Evolutionary conservation across 192 early-diverging fungal genomes (phyloP), one percentile per base, ranked within the genome.

Genomic region (Entomortierella beljakovae): DNA sequence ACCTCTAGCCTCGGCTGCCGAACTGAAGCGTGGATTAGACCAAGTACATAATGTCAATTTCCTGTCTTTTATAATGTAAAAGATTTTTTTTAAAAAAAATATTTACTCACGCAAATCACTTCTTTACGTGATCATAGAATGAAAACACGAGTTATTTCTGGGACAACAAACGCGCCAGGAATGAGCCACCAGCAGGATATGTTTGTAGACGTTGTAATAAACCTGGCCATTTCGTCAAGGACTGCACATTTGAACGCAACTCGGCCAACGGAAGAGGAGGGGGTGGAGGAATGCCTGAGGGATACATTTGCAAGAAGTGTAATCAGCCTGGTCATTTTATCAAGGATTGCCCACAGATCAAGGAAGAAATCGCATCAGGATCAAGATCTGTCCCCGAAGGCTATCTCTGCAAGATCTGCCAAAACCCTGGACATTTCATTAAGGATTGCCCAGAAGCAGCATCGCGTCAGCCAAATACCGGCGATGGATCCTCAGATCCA

Each of bases 371-470:
- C 34, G 65, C 28, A 48, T 46, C 61, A n/a, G 40, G 48, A 34
- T 3, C 48, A 51, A 26, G 33, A 74, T 56, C 13, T 86, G 83
- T 9, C 13, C 92, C 90, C 0, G 68, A 85, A 34, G 76, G 72
- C 46, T 92, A 92, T 46, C 35, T 87, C 1, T 94, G 92, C 59
- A 86, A 83, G 11, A 82, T 82, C 35, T 94, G 92, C 61, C 81
- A 80, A 22, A 65, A 86, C 34, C 87, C 88, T 11, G 93, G 92
- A 0, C 93, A 94, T 67, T 85, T 77, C 76, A 82, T 90, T 61
- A 66, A 75, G 57, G 87, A 93, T 40, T 94, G 92, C 40, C 89
- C 90, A 16, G 62, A 81, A 52, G 50, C 18, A 46, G 56, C 43
- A 29, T 56, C 16, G 32, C 32, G 43, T 65, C 55, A 22, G 32